phyloP scores from a whole-genome alignment of 331 rosid genomes.

The Quercus tomentella region DNA sequence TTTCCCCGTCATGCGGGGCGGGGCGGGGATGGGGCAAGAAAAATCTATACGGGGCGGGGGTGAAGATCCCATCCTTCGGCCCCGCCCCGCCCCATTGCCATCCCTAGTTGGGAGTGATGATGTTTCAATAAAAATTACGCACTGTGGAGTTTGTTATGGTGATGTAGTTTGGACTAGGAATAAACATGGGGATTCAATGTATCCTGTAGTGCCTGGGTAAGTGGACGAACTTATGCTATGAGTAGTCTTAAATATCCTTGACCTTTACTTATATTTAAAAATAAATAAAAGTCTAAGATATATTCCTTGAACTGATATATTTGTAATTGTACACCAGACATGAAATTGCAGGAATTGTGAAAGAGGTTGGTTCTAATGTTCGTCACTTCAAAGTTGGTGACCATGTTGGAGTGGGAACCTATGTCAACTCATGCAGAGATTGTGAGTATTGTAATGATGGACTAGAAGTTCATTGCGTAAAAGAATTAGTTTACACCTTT shows the following conservation, averaged over 20 bases:
- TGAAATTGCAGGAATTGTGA: constrained; percentile 78
- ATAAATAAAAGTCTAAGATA: no score
- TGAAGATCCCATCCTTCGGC: no score
- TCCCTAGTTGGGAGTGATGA: constrained; percentile 58
- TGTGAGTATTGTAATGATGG: constrained; percentile 61
- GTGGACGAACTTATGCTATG: constrained; percentile 7
- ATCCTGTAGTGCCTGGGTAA: constrained; percentile 81
- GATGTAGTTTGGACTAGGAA: constrained; percentile 70
- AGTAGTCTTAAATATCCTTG: background rate
- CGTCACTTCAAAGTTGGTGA: constrained; percentile 61
- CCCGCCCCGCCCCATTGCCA: no score
- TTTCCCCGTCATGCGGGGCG: no score
- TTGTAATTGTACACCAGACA: constrained; percentile 43
- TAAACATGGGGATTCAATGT: constrained; percentile 48
- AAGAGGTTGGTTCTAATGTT: constrained; percentile 60
- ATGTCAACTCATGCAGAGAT: constrained; percentile 72
- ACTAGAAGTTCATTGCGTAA: constrained; percentile 40
- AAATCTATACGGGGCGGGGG: no score
- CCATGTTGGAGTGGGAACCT: constrained; percentile 84
- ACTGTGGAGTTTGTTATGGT: constrained; percentile 82
- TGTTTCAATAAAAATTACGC: constrained; percentile 64
- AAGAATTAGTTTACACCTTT: constrained; percentile 53
- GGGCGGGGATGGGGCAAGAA: no score
- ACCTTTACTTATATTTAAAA: no score
- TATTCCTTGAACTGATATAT: background rate